These are phyloP conservation scores for Ilyonectria destructans DNA, from an alignment of 2,329 filamentous ascomycete genomes.

Conservation along the genomic window DNA sequence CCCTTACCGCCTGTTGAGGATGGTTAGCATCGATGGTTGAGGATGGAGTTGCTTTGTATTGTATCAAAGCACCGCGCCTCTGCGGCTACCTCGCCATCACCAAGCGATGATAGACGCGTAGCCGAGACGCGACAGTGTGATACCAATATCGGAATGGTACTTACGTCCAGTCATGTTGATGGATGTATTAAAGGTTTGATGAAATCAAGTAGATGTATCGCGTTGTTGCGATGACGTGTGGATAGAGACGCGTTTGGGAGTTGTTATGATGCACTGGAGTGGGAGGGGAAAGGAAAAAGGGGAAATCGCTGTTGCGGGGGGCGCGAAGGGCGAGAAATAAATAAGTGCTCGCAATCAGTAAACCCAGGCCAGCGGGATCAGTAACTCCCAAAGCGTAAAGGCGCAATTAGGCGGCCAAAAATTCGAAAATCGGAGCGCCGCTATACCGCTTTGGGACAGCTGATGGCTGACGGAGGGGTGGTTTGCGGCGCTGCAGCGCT, in stretches of 20 bases:
- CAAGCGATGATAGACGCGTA: conserved; percentile 4
- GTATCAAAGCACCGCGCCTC: not conserved
- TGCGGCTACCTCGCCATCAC: conserved; percentile 6
- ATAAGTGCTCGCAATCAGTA: conserved; percentile 59
- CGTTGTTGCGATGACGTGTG: conserved; percentile 49
- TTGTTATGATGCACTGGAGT: conserved; percentile 23
- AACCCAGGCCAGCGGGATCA: conserved; percentile 45
- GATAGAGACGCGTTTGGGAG: conserved; percentile 44
- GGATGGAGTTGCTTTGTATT: conserved; percentile 1
- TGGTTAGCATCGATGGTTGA: conserved; percentile 61
- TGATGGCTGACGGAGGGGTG: not conserved
- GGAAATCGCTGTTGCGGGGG: conserved; percentile 48
- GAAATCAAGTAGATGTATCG: conserved; percentile 49
- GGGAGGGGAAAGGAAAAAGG: conserved; percentile 41
- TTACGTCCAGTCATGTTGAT: conserved; percentile 83
- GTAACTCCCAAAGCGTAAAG: conserved; percentile 38
- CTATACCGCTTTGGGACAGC: conserved; percentile 26
- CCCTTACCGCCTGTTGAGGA: conserved; percentile 84
- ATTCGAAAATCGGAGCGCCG: conserved; percentile 23
- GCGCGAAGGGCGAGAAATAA: conserved; percentile 52
- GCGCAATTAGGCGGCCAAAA: conserved; percentile 21
- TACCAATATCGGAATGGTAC: conserved; percentile 56
- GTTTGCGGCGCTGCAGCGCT: conserved; percentile 1
- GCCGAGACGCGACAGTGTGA: conserved; percentile 6
- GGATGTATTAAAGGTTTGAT: conserved; percentile 50